Conservation (phyloP, 805 yeast genomes). For the Ogataea ganodermae region DNA sequence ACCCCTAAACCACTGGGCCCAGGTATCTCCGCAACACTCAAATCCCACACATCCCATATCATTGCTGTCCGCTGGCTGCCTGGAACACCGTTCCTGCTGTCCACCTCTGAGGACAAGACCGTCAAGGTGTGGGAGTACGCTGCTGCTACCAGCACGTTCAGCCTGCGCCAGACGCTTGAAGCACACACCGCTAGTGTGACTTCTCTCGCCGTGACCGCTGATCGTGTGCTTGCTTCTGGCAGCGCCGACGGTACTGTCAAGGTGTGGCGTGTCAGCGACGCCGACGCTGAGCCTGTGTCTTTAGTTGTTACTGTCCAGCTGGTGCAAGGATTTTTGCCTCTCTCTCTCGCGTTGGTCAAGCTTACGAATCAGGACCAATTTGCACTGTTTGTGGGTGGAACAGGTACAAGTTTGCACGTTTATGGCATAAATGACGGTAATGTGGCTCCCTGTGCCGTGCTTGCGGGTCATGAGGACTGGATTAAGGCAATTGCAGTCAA, state of each 20-base stretch:
- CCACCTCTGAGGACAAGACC: slow-evolving; percentile 68
- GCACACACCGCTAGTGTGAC: slow-evolving; percentile 56
- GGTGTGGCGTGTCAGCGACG: slow-evolving; percentile 45
- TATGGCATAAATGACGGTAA: slow-evolving; percentile 43
- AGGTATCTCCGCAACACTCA: slow-evolving; percentile 59
- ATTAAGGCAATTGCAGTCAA: slow-evolving; percentile 70
- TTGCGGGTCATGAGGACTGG: slow-evolving; percentile 98
- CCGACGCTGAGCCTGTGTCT: slow-evolving; percentile 20
- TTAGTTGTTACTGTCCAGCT: slow-evolving; percentile 38
- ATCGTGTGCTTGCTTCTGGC: slow-evolving; percentile 55
- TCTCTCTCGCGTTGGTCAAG: slow-evolving; percentile 39
- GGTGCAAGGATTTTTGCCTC: slow-evolving; percentile 52
- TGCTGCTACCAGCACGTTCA: slow-evolving; percentile 28
- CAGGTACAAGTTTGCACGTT: slow-evolving; percentile 55
- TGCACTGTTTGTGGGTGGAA: slow-evolving; percentile 73
- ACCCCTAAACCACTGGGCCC: slow-evolving; percentile 24
- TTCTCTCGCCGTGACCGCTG: slow-evolving; percentile 45
- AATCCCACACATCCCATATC: slow-evolving; percentile 61
- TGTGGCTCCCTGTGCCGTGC: slow-evolving; percentile 47
- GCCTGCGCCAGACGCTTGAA: slow-evolving; percentile 34
- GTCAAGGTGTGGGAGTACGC: slow-evolving; percentile 59
- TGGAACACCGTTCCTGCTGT: slow-evolving; percentile 46
- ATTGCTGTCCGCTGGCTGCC: slow-evolving; percentile 66
- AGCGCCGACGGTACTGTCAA: slow-evolving; percentile 61
- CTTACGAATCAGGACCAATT: slow-evolving; percentile 35